A percentile compares a stretch with the other conserved stretches of the same genome.
Evolutionary conservation across 106 monocot species (phyloP).

Genomic region (Acanthochlamys bracteata): DNA sequence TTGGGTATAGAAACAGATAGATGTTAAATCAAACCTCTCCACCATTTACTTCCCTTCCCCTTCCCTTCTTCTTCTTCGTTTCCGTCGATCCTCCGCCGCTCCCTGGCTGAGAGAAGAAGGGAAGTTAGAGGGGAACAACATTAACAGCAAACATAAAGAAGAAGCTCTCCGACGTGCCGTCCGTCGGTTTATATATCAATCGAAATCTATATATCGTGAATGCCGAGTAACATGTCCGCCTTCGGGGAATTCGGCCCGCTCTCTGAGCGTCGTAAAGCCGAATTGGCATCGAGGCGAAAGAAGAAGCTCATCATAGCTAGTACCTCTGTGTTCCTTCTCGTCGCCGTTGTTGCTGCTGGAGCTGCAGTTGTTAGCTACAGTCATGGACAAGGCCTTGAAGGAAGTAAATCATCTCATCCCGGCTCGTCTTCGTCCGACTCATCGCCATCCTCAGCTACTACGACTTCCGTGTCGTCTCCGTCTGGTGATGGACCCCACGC

Average conservation of each 20-base stretch:
- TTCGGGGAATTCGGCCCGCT: slow-evolving; percentile 61
- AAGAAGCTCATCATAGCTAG: slow-evolving; percentile 36
- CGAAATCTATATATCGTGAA: background rate
- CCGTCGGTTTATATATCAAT: no score
- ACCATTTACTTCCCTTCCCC: slow-evolving; percentile 5
- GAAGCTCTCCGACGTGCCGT: no score
- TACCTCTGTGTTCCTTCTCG: slow-evolving; percentile 20
- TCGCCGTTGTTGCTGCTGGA: slow-evolving; percentile 25
- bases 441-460: no score
- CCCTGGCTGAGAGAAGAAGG: slow-evolving; percentile 15
- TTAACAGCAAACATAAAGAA: no score
- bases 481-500: slow-evolving; percentile 4
- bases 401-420: no score
- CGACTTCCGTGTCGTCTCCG: no score
- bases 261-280: slow-evolving; percentile 52
- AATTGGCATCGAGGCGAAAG: slow-evolving; percentile 11
- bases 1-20: background rate
- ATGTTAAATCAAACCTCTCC: background rate
- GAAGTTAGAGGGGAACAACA: background rate
- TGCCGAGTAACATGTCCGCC: slow-evolving; percentile 31
- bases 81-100: background rate
- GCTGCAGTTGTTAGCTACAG: slow-evolving; percentile 17
- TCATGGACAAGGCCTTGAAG: no score
- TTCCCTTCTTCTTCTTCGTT: slow-evolving; percentile 21
- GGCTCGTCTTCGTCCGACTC: no score